Conservation (phyloP, 495 filamentous ascomycete species). For the Penicillium antarcticum region DNA sequence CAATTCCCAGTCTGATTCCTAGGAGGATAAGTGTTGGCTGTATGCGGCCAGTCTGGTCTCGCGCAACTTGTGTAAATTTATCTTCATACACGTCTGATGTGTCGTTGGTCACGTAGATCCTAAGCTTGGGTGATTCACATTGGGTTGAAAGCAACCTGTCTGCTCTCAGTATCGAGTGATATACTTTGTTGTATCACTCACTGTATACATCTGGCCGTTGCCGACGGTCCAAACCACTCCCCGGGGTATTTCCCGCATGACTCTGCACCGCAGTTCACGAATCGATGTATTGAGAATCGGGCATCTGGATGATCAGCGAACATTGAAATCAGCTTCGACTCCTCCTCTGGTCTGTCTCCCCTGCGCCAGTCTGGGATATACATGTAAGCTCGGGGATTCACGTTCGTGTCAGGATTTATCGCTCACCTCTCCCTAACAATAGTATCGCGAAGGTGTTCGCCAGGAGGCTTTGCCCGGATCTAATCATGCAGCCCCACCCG, state of each 20-base stretch:
- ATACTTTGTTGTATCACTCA: conserved; percentile 41
- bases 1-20: conserved; percentile 85
- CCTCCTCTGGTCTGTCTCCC: conserved; percentile 52
- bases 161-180: conserved; percentile 18
- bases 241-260: conserved; percentile 93
- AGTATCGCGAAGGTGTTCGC: conserved; percentile 77
- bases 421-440: conserved; percentile 70
- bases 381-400: conserved; percentile 17
- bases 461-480: conserved; percentile 89
- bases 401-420: background rate
- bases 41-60: conserved; percentile 58
- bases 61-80: conserved; percentile 71
- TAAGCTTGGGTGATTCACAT: conserved; percentile 53
- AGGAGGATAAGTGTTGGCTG: conserved; percentile 85
- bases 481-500: conserved; percentile 99
- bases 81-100: conserved; percentile 91
- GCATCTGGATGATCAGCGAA: conserved; percentile 87
- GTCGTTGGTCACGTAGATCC: conserved; percentile 87
- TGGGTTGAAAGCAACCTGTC: conserved; percentile 67
- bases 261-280: conserved; percentile 82
- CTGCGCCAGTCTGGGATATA: conserved; percentile 71
- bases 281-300: conserved; percentile 92
- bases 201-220: conserved; percentile 94
- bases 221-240: conserved; percentile 99
- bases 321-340: conserved; percentile 69